A percentile compares a stretch with the other conserved stretches of the same genome.
Conservation (phyloP, 2,329 filamentous ascomycete genomes). For the Graphium sp. region DNA sequence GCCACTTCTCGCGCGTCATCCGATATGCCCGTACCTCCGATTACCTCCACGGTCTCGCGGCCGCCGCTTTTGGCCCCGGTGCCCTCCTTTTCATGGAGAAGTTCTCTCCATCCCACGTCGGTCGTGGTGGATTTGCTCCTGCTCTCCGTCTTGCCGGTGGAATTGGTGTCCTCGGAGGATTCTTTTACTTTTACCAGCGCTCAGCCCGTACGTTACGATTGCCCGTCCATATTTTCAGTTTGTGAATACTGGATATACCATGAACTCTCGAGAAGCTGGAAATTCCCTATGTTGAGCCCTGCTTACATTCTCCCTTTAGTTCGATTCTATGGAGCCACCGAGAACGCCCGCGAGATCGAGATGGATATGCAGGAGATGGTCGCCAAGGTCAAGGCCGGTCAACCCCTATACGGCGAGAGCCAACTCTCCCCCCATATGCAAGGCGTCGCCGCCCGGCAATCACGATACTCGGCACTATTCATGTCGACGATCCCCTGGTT, state of each 20-base stretch:
- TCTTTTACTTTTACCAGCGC: conserved; percentile 72
- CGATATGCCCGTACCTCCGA: conserved; percentile 75
- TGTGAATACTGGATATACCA: too few relatives aligned
- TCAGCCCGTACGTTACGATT: conserved; percentile 50
- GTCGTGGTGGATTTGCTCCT: conserved; percentile 65
- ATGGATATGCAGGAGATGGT: conserved; percentile 99
- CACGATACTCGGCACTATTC: conserved; percentile 75
- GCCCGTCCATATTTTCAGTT: conserved; percentile 1
- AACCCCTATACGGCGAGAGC: conserved; percentile 76
- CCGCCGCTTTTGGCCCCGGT: conserved; percentile 56
- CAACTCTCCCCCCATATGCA: conserved; percentile 75
- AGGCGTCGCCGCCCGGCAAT: conserved; percentile 82
- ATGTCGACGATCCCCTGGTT: conserved; percentile 84
- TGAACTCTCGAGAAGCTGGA: too few relatives aligned
- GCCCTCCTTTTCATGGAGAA: conserved; percentile 68
- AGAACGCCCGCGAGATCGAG: conserved; percentile 82
- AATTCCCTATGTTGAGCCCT: too few relatives aligned
- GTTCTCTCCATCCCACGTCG: conserved; percentile 70
- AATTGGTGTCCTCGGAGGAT: conserved; percentile 60
- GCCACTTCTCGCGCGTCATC: conserved; percentile 81
- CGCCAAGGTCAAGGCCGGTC: conserved; percentile 78
- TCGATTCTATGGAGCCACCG: conserved; percentile 87
- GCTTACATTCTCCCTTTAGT: conserved; percentile 44
- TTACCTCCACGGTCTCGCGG: conserved; percentile 53
- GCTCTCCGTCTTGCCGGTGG: conserved; percentile 65